Evolutionary conservation across 2,329 filamentous ascomycete species (phyloP), one percentile per base, ranked within the genome.

Genomic region (Colletotrichum sp.): DNA sequence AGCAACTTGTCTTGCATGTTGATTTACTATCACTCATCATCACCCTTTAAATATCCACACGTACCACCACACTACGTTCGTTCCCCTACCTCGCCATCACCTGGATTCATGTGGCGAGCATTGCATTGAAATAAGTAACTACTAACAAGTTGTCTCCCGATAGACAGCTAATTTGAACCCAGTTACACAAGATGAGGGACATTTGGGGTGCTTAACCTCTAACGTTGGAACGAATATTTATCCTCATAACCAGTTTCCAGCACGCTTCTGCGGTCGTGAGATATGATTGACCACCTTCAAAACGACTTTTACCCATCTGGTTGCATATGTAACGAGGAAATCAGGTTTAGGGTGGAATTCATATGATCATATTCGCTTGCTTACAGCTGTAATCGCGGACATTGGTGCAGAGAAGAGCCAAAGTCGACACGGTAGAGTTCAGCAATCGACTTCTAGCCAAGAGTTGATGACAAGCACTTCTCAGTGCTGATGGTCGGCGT

Each of bases 231-330:
- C 36, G 8, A 44, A 44, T 18, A 6, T 44, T 9, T n/a, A 10
- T 44, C 8, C 36, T 44, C 8, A 16, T n/a, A 44, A 44, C 2
- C 8, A 18, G 1, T 44, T 44, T 44, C 16, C 8, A 44, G 36
- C 36, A n/a, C 36, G 36, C 36, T n/a, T 44, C 36, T 18, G 36
- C 36, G 16, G 36, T 9, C 36, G 36, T 10, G 8, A 18, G 8
- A 44, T 10, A n/a, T 44, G 9, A 44, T 44, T 5, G 16, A 2
- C 16, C 16, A 18, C 16, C 16, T 44, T 18, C 8, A 18, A 44
- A 0, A 39, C 16, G 36, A 39, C 1, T 5, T 39, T 8, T 39
- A 18, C 4, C 36, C 36, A 0, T 16, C 4, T 2, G 34, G 15
- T 16, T 16, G 15, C 15, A 8, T 16, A 39, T 18, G 4, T 9